Conservation (phyloP, 1,284 basidiomycete genomes). For the Heterobasidion annosum region DNA sequence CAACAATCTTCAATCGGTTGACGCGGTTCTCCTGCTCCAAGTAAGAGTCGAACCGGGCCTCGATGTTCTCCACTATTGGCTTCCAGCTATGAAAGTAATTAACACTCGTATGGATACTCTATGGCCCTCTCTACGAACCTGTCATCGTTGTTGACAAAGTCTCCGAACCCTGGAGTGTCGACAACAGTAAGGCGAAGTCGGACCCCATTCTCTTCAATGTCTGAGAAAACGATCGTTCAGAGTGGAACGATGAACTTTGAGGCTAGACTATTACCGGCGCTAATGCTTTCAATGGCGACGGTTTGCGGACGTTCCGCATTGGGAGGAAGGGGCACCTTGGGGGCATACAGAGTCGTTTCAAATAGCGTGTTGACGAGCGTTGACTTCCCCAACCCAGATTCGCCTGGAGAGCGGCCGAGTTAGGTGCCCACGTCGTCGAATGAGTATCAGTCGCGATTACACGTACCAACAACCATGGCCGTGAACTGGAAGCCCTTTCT, state of each 20-base stretch:
- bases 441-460: conserved; percentile 12
- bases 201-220: conserved; percentile 97
- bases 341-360: conserved; percentile 88
- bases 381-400: conserved; percentile 96
- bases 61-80: conserved; percentile 95
- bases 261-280: conserved; percentile 59
- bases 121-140: conserved; percentile 43
- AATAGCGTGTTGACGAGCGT: conserved; percentile 97
- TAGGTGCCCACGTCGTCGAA: background rate
- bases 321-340: conserved; percentile 77
- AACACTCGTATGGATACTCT: background rate
- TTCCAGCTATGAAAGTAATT: conserved; percentile 64
- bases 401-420: conserved; percentile 46
- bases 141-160: conserved; percentile 97
- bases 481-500: conserved; percentile 97
- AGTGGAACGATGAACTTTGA: conserved; percentile 15
- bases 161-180: conserved; percentile 94
- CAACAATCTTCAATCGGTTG: conserved; percentile 79
- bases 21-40: conserved; percentile 97
- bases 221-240: conserved; percentile 33
- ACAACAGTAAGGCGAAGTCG: conserved; percentile 94
- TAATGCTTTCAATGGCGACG: conserved; percentile 93
- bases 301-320: conserved; percentile 85
- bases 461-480: conserved; percentile 91
- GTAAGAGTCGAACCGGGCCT: conserved; percentile 92